Base-by-base conservation (phyloP, 495 filamentous ascomycete species). In the Penicillium goetzii region DNA sequence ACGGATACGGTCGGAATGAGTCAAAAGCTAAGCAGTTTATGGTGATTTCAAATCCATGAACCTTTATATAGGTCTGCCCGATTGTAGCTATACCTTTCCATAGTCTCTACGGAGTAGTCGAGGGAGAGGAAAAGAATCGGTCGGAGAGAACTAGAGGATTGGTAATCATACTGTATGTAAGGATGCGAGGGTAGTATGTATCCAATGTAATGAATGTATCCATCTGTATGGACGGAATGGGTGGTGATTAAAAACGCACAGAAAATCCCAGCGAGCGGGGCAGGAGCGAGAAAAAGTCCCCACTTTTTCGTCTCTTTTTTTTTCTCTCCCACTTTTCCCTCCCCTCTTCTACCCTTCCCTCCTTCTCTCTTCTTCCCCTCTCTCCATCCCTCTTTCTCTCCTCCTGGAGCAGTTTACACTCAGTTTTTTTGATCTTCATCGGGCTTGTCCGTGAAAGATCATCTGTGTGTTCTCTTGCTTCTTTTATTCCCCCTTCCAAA, bases 371-470 rank as follows among this genome's bases (percentile, higher is more conserved):
- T 62, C 65, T 65, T 60, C 68, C 66, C 60, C 66, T 71, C 72
- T 67, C 59, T 8, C 70, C 68, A 59, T 67, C 66, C 61, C 65
- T 67, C 64, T 71, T 70, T 68, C 64, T 68, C 65, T 68, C 65
- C 67, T 66, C 65, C 58, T 67, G 76, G 78, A 80, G 79, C 75
- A 79, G 76, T 74, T 43, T 73, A 72, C 76, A 79, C 76, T 78
- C 76, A 80, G 76, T 69, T 61, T 63, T 72, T 70, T 74, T 73
- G 72, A 75, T 75, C 67, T 74, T 80, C 79, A 76, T 82, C 80
- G 80, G 81, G 79, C 73, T 74, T 74, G 73, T 66, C 67, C 77
- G 81, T 65, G 80, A 76, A 76, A 78, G 78, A 69, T 76, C 74
- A 66, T 73, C 67, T 78, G 72, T 78, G 77, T 81, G 76, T 73